phyloP scores from a whole-genome alignment of 208 protist genomes.

The Leishmania major region DNA sequence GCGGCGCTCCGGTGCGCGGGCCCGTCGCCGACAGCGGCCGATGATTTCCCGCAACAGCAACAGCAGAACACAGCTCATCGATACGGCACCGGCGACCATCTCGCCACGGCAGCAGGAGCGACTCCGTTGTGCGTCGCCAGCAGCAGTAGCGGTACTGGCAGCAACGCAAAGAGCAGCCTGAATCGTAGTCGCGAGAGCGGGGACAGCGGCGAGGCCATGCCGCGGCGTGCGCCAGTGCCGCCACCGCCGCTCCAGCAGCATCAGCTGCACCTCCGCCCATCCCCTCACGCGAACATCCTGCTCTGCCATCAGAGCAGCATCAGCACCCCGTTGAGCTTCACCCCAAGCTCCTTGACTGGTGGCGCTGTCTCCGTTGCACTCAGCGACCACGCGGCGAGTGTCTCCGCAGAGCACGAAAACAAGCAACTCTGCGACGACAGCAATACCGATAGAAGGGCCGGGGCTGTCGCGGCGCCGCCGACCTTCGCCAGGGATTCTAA shows the following conservation, averaged over 20 bases:
- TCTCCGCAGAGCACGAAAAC: not conserved
- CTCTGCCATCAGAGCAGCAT: slow-evolving; percentile 18
- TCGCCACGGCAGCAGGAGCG: not conserved
- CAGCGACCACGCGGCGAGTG: not conserved
- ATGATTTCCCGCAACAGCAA: not conserved
- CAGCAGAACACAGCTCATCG: slow-evolving; percentile 1
- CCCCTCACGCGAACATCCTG: slow-evolving; percentile 3
- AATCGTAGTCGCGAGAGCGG: not conserved
- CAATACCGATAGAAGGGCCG: not conserved
- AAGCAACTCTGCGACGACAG: not conserved
- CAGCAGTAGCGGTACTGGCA: not conserved
- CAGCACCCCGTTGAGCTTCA: not conserved
- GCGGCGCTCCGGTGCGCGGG: not conserved
- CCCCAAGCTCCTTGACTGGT: not conserved
- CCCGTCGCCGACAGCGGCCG: not conserved
- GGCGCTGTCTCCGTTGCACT: not conserved
- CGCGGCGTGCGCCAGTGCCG: slow-evolving; percentile 14
- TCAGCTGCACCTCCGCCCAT: not conserved
- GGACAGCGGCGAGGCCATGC: not conserved
- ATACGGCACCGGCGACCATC: slow-evolving; percentile 4
- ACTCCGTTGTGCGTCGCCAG: not conserved
- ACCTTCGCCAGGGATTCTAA: too few species aligned
- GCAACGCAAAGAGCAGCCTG: not conserved
- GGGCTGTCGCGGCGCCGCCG: not conserved
- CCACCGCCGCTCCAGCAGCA: slow-evolving; percentile 3